Evolutionary conservation across 164 flowering plant species (phyloP).

Genomic region (Macadamia tetraphylla): DNA sequence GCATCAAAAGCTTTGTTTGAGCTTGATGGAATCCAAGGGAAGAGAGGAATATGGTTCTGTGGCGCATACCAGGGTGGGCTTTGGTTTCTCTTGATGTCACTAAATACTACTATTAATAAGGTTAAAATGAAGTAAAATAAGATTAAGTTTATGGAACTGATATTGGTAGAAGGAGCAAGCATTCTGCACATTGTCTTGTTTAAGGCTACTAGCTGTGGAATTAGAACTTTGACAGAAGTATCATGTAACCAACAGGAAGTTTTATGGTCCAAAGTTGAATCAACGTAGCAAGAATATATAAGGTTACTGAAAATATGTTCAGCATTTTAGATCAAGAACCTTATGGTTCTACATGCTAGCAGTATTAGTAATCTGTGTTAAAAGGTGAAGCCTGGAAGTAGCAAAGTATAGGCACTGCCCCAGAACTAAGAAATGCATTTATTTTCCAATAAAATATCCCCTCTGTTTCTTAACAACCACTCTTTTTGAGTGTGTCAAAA

Average conservation of each 20-base stretch:
- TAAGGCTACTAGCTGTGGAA: not conserved
- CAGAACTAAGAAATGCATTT: not conserved
- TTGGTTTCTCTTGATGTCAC: not conserved
- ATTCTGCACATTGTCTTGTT: not conserved
- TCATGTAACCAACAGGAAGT: no score
- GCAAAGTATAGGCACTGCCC: not conserved
- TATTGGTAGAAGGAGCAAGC: not conserved
- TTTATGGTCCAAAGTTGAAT: no score
- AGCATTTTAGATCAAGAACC: no score
- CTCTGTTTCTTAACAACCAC: not conserved
- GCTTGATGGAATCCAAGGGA: conserved; percentile 72
- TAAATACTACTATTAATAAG: not conserved
- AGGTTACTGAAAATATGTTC: no score
- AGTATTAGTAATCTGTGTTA: no score
- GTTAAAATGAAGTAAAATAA: not conserved
- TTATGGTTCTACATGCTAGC: no score
- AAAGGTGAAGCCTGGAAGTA: no score
- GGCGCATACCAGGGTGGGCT: conserved; percentile 90
- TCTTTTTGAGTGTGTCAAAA: not conserved
- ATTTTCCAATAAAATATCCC: not conserved
- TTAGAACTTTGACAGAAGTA: no score
- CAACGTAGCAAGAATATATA: no score
- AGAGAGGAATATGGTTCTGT: conserved; percentile 87
- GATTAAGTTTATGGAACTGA: not conserved
- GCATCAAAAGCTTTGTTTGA: conserved; percentile 73